phyloP scores from a whole-genome alignment of 352 stramenopile genomes.

The Globisporangium megalacanthum region DNA sequence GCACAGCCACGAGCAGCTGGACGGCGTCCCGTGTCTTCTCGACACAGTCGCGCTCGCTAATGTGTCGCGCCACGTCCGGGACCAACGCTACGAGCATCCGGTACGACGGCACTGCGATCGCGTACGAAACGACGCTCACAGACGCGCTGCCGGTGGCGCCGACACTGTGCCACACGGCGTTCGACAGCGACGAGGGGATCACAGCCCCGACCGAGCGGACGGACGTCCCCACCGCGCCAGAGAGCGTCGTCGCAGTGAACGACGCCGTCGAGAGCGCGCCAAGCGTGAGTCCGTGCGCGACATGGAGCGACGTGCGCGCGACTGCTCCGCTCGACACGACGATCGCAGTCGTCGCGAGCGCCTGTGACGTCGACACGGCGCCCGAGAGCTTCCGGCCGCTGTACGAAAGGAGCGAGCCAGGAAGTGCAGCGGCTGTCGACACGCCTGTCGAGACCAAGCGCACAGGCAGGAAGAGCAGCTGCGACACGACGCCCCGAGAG shows the following conservation, averaged over 20 bases:
- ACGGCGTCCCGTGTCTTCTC: conserved; percentile 41
- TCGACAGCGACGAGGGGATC: conserved; percentile 57
- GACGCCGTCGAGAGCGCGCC: conserved; percentile 50
- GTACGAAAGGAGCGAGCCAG: conserved; percentile 38
- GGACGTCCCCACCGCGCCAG: conserved; percentile 45
- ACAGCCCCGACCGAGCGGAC: conserved; percentile 45
- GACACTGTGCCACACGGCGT: conserved; percentile 55
- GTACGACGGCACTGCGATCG: conserved; percentile 66
- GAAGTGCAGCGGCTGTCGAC: conserved; percentile 48
- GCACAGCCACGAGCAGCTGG: conserved; percentile 41
- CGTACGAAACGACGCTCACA: conserved; percentile 48
- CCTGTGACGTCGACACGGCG: conserved; percentile 51
- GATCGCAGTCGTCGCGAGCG: conserved; percentile 50
- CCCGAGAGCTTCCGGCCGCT: conserved; percentile 54
- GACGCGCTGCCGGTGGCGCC: conserved; percentile 55
- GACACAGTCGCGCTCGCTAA: conserved; percentile 55
- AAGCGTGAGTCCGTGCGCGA: conserved; percentile 40
- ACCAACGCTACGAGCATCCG: conserved; percentile 47
- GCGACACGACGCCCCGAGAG: conserved; percentile 25
- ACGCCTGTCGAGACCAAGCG: conserved; percentile 51
- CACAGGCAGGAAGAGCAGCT: conserved; percentile 60
- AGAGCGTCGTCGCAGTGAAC: conserved; percentile 43
- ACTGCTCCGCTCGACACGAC: conserved; percentile 44
- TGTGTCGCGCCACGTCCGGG: conserved; percentile 31
- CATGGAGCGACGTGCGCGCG: conserved; percentile 45